Evolutionary conservation across 2,329 filamentous ascomycete species (phyloP).

Genomic region (Bisporella sp.): DNA sequence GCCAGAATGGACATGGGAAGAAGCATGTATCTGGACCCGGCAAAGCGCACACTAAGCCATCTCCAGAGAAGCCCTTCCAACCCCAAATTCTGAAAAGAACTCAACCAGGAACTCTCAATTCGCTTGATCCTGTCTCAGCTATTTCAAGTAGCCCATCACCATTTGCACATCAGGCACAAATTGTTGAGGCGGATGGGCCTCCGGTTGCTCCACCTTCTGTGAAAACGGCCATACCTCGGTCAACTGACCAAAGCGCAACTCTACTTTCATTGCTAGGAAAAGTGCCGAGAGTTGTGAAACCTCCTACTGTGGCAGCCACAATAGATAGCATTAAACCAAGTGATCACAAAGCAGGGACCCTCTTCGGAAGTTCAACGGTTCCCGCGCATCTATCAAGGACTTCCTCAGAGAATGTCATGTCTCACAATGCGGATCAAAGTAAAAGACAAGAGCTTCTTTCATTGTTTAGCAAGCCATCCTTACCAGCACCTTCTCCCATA

Average conservation of each 20-base stretch:
- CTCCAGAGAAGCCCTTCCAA: conserved; percentile 38
- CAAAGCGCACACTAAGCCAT: conserved; percentile 10
- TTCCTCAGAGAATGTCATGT: background rate
- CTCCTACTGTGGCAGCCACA: background rate
- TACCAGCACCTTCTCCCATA: background rate
- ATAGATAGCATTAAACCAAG: no score
- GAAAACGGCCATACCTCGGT: background rate
- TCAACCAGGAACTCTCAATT: conserved; percentile 28
- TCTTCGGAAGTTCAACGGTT: background rate
- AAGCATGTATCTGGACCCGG: background rate
- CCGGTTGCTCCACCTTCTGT: background rate
- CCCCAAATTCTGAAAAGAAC: conserved; percentile 47
- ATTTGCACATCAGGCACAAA: background rate
- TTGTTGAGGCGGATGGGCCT: background rate
- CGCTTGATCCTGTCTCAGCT: conserved; percentile 13
- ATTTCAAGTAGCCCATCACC: background rate
- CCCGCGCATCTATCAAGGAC: background rate
- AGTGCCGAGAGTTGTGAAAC: background rate
- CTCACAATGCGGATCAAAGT: background rate
- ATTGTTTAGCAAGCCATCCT: conserved; percentile 1
- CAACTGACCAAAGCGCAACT: background rate
- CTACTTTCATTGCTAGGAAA: background rate
- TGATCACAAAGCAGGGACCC: background rate
- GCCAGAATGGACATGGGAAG: background rate
- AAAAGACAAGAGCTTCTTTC: background rate